A percentile compares a stretch with the other conserved stretches of the same genome.
Evolutionary conservation across 1,139 yeast genomes (phyloP).

Genomic region (Hemisphaericaspora xylofermentans): DNA sequence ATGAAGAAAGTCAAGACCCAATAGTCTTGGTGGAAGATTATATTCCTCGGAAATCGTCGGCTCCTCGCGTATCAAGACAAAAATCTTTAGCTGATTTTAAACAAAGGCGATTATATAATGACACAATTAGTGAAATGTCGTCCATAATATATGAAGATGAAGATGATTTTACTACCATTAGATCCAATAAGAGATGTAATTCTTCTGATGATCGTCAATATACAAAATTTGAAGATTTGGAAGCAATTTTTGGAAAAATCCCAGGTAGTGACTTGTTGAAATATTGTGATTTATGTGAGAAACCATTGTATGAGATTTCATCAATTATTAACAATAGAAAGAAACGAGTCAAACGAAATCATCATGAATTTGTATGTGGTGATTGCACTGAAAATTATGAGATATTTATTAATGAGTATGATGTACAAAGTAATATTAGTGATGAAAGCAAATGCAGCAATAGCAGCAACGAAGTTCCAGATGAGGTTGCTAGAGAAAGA

Average conservation of each 20-base stretch:
- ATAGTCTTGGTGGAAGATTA: conserved; percentile 55
- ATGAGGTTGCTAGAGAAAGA: not conserved
- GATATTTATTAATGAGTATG: conserved; percentile 41
- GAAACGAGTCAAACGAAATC: conserved; percentile 12
- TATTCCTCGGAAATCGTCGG: conserved; percentile 19
- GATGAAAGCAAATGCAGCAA: not conserved
- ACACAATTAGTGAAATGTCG: conserved; percentile 3
- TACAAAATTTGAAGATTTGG: conserved; percentile 26
- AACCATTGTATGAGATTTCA: conserved; percentile 64
- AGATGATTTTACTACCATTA: not conserved
- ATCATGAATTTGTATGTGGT: conserved; percentile 61
- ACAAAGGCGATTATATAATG: conserved; percentile 17
- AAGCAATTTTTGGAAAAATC: conserved; percentile 41
- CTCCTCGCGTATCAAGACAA: conserved; percentile 23
- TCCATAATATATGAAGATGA: conserved; percentile 1
- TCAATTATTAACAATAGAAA: conserved; percentile 22
- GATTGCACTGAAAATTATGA: conserved; percentile 63
- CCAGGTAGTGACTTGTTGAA: conserved; percentile 46
- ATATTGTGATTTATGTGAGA: conserved; percentile 65
- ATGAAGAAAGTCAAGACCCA: conserved; percentile 40
- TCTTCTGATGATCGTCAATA: conserved; percentile 2
- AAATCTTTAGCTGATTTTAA: conserved; percentile 43
- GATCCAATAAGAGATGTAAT: not conserved
- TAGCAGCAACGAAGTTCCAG: not conserved
- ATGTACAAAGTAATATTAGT: conserved; percentile 5